These are phyloP conservation scores for Edaphochlamys debaryana DNA, from an alignment of 139 green algal genomes.

Conservation along the genomic window DNA sequence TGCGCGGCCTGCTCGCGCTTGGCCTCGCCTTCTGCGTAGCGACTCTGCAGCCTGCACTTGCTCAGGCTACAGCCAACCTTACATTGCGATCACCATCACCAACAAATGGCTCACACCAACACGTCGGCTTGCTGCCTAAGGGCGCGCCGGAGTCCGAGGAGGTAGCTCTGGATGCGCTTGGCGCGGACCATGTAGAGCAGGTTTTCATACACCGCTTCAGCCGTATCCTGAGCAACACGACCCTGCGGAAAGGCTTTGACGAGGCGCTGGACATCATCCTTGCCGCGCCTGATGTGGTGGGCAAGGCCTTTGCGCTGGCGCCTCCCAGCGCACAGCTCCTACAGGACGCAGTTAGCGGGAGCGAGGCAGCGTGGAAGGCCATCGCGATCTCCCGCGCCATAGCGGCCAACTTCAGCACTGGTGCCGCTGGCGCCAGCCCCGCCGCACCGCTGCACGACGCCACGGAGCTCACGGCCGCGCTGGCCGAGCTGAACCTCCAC, in stretches of 20 bases:
- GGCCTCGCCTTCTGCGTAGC: no score
- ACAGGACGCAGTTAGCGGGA: neutral
- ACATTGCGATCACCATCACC: no score
- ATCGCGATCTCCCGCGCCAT: neutral
- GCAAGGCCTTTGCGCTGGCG: neutral
- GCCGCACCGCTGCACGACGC: neutral
- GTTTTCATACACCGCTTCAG: constrained; percentile 27
- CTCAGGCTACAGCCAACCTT: no score
- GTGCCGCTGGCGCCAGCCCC: neutral
- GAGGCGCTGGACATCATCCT: neutral
- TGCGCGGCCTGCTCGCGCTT: no score
- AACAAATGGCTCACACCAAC: no score
- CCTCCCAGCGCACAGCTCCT: neutral
- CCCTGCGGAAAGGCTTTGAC: neutral
- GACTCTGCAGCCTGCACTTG: no score
- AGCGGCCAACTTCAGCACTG: neutral
- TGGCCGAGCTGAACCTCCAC: neutral
- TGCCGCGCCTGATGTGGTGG: neutral
- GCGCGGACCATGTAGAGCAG: neutral
- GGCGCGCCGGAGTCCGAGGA: neutral
- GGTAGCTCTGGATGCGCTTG: no score
- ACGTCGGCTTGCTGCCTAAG: no score
- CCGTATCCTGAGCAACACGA: neutral
- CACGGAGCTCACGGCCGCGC: neutral
- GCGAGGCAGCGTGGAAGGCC: neutral